phyloP scores from a whole-genome alignment of 371 early-diverging fungal genomes.

The Mortierella sp. region DNA sequence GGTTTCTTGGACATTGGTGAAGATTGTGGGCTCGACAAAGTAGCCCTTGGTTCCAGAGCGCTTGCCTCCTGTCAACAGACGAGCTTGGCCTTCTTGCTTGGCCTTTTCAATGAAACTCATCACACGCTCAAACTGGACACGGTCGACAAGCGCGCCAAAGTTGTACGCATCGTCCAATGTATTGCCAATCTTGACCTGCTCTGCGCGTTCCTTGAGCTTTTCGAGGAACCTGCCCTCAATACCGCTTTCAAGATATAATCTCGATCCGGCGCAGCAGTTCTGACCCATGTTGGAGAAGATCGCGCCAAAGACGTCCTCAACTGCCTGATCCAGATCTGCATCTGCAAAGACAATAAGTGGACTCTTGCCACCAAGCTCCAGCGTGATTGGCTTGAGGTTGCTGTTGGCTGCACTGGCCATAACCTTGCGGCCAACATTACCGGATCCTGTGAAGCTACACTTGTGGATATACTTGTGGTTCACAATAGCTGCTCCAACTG shows the following conservation, averaged over 20 bases:
- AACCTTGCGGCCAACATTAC: conserved; percentile 75
- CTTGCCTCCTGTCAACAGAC: conserved; percentile 73
- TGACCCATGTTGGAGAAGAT: conserved; percentile 88
- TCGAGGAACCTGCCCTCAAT: conserved; percentile 79
- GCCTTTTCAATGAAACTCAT: conserved; percentile 62
- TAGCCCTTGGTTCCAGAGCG: conserved; percentile 77
- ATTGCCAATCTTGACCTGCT: conserved; percentile 69
- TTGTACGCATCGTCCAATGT: conserved; percentile 65
- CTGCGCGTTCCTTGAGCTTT: conserved; percentile 69
- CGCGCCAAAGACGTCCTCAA: conserved; percentile 75
- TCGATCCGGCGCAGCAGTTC: conserved; percentile 89
- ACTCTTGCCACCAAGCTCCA: conserved; percentile 94
- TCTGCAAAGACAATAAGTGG: conserved; percentile 88
- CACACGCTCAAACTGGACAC: conserved; percentile 80
- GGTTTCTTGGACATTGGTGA: conserved; percentile 71
- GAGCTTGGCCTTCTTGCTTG: conserved; percentile 49
- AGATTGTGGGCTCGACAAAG: conserved; percentile 85
- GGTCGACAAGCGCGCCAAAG: conserved; percentile 83
- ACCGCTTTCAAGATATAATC: conserved; percentile 84
- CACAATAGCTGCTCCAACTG: conserved; percentile 65
- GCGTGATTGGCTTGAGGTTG: conserved; percentile 79
- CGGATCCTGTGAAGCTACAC: conserved; percentile 85
- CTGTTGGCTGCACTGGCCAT: conserved; percentile 71
- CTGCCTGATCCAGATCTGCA: conserved; percentile 83
- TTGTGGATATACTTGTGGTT: conserved; percentile 64